phyloP scores from a whole-genome alignment of 495 filamentous ascomycete species.

The Hamigera avellanea region DNA sequence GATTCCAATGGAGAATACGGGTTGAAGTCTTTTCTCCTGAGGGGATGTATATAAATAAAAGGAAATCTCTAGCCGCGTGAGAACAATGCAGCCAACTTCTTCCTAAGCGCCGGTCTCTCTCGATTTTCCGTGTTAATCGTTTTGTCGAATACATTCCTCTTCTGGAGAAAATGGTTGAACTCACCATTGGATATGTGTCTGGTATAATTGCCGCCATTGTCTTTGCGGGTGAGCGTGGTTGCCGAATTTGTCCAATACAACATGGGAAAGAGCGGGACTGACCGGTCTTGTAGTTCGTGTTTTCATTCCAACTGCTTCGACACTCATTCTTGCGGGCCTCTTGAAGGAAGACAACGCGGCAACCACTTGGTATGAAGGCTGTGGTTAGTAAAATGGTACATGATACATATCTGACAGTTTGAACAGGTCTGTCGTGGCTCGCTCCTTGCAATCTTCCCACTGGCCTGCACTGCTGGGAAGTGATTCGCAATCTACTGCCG shows the following conservation, averaged over 20 bases:
- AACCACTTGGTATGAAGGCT: neutral
- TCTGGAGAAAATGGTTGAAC: neutral
- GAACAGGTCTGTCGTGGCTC: constrained; percentile 6
- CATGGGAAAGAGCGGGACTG: too few species aligned
- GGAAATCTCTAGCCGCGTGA: too few species aligned
- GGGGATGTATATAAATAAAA: too few species aligned
- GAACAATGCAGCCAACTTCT: too few species aligned
- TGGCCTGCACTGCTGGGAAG: constrained; percentile 14
- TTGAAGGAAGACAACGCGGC: neutral
- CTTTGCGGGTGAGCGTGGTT: neutral
- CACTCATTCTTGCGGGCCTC: constrained; percentile 1
- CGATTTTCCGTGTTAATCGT: too few species aligned
- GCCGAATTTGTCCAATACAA: too few species aligned
- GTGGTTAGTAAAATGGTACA: neutral
- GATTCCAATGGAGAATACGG: too few species aligned
- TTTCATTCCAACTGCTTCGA: neutral
- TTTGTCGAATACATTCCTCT: too few species aligned
- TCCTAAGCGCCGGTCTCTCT: too few species aligned
- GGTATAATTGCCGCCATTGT: constrained; percentile 3
- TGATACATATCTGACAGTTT: neutral
- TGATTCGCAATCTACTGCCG: constrained; percentile 5
- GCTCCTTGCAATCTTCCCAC: constrained; percentile 11
- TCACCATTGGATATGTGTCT: constrained; percentile 4
- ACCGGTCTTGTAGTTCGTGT: neutral
- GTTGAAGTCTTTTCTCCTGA: too few species aligned